Evolutionary conservation across 768 basidiomycete species (phyloP).

Genomic region (Crepidotus variabilis): DNA sequence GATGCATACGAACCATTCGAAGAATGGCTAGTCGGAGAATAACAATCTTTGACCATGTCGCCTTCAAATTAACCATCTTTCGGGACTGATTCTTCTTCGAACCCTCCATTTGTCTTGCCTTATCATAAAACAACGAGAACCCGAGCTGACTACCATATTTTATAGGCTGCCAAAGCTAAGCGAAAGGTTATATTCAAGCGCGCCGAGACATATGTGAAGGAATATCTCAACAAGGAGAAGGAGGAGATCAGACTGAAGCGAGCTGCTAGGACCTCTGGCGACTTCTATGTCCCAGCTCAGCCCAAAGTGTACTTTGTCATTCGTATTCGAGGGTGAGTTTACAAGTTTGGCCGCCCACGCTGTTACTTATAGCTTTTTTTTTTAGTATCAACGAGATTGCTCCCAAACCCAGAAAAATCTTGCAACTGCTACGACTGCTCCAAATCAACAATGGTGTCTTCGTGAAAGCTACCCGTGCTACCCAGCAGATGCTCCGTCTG

Average conservation of each 20-base stretch:
- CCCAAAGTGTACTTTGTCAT: constrained; percentile 97
- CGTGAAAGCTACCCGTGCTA: constrained; percentile 94
- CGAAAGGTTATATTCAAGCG: constrained; percentile 99
- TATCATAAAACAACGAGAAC: constrained; percentile 3
- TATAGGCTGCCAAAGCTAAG: constrained; percentile 83
- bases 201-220: constrained; percentile 96
- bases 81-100: constrained; percentile 62
- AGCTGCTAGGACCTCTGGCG: constrained; percentile 84
- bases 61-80: constrained; percentile 92
- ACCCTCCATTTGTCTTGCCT: constrained; percentile 9
- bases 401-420: constrained; percentile 98
- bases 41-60: constrained; percentile 55
- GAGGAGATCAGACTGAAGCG: constrained; percentile 97
- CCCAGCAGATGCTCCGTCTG: constrained; percentile 96
- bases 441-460: constrained; percentile 99
- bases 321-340: constrained; percentile 87
- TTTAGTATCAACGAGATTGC: constrained; percentile 98
- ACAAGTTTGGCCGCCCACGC: background rate
- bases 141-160: background rate
- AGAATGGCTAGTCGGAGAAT: constrained; percentile 68
- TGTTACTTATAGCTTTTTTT: constrained; percentile 6
- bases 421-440: constrained; percentile 96
- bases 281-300: constrained; percentile 97
- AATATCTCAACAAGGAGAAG: constrained; percentile 88
- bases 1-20: constrained; percentile 83